A percentile compares a stretch with the other conserved stretches of the same genome.
These are phyloP conservation scores for Pythium sukuiense DNA, from an alignment of 352 stramenopile genomes.

Conservation along the genomic window DNA sequence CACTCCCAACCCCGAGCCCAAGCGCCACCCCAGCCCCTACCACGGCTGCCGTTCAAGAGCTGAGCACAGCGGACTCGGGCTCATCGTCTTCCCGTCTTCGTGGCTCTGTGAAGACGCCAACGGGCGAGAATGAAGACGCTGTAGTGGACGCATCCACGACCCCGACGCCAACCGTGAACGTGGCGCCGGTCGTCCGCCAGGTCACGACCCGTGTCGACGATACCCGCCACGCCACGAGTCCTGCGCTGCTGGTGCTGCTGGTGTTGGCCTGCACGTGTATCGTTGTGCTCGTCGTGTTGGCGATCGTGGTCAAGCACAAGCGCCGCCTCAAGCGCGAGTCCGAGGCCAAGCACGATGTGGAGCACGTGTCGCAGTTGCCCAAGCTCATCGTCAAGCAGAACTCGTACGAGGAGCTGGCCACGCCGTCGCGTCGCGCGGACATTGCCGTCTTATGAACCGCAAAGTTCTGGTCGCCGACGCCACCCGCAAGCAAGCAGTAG, in stretches of 20 bases:
- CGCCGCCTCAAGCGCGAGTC: conserved; percentile 23
- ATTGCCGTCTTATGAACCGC: conserved; percentile 23
- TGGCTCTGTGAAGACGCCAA: conserved; percentile 2
- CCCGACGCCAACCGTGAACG: background rate
- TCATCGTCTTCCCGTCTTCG: background rate
- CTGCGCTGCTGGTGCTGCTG: conserved; percentile 31
- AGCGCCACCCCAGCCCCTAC: conserved; percentile 14
- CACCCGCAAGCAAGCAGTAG: background rate
- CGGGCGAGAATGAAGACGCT: background rate
- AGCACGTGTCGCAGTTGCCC: conserved; percentile 28
- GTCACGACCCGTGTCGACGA: conserved; percentile 14
- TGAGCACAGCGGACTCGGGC: background rate
- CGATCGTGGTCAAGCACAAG: conserved; percentile 31
- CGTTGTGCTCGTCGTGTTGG: conserved; percentile 31
- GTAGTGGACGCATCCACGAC: background rate
- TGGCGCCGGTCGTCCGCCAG: conserved; percentile 8
- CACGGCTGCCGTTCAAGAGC: background rate
- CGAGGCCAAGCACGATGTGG: conserved; percentile 18
- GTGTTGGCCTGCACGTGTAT: conserved; percentile 26
- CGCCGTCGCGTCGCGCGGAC: conserved; percentile 23
- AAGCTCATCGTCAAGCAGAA: conserved; percentile 17
- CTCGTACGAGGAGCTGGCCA: conserved; percentile 32
- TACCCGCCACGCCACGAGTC: conserved; percentile 22
- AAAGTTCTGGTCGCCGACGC: background rate
- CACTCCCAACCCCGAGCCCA: conserved; percentile 8